Base-by-base conservation (phyloP, 2,329 filamentous ascomycete species). In the Neofusicoccum ribis region DNA sequence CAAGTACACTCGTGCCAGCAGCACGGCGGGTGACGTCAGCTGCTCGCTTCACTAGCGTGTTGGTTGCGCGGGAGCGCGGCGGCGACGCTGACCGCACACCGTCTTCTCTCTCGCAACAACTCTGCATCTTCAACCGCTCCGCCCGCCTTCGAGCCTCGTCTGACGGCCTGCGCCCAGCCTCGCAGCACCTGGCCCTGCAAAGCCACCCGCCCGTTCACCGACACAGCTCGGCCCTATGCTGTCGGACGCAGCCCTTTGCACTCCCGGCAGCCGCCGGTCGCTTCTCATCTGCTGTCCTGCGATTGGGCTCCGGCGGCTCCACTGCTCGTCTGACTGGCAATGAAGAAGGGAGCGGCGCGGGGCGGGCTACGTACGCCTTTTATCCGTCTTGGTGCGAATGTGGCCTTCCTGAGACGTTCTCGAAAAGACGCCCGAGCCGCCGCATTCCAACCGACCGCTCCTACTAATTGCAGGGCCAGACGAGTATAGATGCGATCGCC, bases 381-480 rank as follows among this genome's bases (percentile, higher is more conserved):
- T 60, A 47, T 46, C 43, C 56, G 9, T 43, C 37, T 43, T 43
- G 17, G 43, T 60, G 12, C 54, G 17, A 34, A 23, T 36, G 23
- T 51, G 23, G 23, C 31, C 49, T 9, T 34, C 31, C 31, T 52
- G 34, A 52, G n/a, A 39, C 50, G 31, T 52, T 52, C 50, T 52
- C 31, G 50, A 52, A 52, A 20, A 20, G 31, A 20, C 50, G 31
- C 50, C 14, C 50, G 50, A 52, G 50, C 50, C 43, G 23, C 11
- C 8, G 41, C n/a, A 36, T 23, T 17, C 20, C 17, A 49, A 8
- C 56, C 56, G 43, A 60, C 43, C 9, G 23, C 31, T 43, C 27
- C 27, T 37, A 20, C n/a, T 60, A 37, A 60, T 60, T 60, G 56
- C 56, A 60, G 56, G 56, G 41, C 56, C 31, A 39, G 23, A 7